Conservation (phyloP, 2,329 filamentous ascomycete genomes). For the Fusarium continuum region DNA sequence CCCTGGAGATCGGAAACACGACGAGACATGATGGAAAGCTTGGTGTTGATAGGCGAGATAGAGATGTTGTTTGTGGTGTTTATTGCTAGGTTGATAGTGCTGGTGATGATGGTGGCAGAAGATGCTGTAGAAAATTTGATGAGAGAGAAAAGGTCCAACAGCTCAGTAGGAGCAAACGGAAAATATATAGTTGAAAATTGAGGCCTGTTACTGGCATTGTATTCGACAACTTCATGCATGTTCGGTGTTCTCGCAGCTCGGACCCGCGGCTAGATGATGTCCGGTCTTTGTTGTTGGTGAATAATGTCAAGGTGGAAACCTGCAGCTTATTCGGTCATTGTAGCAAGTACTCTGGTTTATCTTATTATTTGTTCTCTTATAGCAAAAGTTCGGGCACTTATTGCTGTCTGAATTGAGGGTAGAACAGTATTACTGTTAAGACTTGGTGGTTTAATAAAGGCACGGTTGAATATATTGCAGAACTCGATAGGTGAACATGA, state of each 20-base stretch:
- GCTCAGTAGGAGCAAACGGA: not conserved
- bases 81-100: too few relatives aligned
- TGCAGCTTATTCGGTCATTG: rapidly evolving
- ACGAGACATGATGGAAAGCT: not conserved
- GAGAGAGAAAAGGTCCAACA: not conserved
- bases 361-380: rapidly evolving
- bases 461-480: rapidly evolving
- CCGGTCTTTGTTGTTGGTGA: not conserved
- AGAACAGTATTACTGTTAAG: not conserved
- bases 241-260: not conserved
- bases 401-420: not conserved
- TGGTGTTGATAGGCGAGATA: not conserved
- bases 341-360: not conserved
- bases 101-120: not conserved
- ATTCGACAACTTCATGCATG: not conserved
- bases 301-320: not conserved
- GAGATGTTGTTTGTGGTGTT: not conserved
- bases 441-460: not conserved
- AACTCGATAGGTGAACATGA: not conserved
- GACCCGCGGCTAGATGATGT: not conserved
- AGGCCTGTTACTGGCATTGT: not conserved
- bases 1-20: not conserved
- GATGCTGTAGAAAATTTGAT: not conserved
- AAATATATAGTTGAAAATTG: not conserved
- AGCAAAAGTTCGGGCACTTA: too few relatives aligned